Percentiles rank a stretch among this genome's conserved stretches.
Conservation (phyloP, 2,329 filamentous ascomycete genomes). For the Endothia cerciana region DNA sequence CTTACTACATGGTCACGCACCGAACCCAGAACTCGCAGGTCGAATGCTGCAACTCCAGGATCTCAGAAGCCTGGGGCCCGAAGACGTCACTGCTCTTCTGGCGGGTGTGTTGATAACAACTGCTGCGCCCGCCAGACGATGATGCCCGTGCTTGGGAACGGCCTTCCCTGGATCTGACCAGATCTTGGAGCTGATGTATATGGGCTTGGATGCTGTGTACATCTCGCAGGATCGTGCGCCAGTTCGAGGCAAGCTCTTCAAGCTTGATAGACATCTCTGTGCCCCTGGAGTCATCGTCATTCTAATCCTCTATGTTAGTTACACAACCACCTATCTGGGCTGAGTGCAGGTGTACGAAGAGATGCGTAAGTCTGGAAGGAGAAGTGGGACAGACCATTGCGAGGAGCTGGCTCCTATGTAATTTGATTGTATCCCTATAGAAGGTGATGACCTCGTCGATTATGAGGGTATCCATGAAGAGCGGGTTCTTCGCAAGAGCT, state of each 20-base stretch:
- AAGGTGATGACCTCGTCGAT: slow-evolving; percentile 28
- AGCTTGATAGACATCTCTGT: slow-evolving; percentile 26
- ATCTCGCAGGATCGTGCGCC: slow-evolving; percentile 26
- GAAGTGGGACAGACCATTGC: slow-evolving; percentile 17
- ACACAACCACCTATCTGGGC: not conserved
- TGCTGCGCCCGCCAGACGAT: not conserved
- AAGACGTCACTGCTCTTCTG: slow-evolving; percentile 29
- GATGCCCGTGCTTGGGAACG: not conserved
- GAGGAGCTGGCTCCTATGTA: slow-evolving; percentile 25
- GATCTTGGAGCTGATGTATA: slow-evolving; percentile 24
- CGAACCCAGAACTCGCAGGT: slow-evolving; percentile 29
- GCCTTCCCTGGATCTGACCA: slow-evolving; percentile 11
- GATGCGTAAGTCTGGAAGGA: not conserved
- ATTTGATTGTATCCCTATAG: slow-evolving; percentile 28
- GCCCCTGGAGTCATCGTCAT: slow-evolving; percentile 22
- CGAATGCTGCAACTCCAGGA: slow-evolving; percentile 27
- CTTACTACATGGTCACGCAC: slow-evolving; percentile 28
- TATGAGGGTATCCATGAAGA: slow-evolving; percentile 29
- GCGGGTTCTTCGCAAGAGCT: slow-evolving; percentile 24
- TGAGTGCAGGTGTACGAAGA: not conserved
- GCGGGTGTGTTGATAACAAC: slow-evolving; percentile 22
- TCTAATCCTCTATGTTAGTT: slow-evolving; percentile 8
- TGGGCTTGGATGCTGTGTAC: slow-evolving; percentile 19
- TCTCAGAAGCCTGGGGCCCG: slow-evolving; percentile 24
- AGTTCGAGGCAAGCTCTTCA: slow-evolving; percentile 23